Conservation (phyloP, 176 grass and related monocot genomes). For the Dactylis glomerata region DNA sequence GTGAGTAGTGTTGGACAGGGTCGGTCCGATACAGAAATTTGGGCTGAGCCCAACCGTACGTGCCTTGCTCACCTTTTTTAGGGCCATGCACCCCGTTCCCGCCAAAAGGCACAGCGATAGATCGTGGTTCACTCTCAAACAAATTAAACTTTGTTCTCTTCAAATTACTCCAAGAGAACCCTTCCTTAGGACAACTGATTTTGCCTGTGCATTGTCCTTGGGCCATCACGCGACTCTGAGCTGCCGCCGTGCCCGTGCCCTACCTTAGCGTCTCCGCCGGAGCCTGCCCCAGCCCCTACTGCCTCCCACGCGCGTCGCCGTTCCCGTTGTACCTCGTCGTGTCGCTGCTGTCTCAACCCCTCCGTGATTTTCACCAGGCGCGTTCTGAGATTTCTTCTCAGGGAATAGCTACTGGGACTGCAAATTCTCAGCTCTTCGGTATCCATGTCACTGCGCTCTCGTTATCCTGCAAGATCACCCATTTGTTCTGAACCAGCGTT, state of each 20-base stretch:
- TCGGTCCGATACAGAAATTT: too few relatives aligned
- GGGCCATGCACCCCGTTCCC: too few relatives aligned
- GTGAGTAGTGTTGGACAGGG: too few relatives aligned
- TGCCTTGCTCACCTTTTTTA: too few relatives aligned
- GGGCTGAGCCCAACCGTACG: too few relatives aligned
- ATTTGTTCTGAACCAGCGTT: background rate
- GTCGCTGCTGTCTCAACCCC: background rate
- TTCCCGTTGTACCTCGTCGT: background rate
- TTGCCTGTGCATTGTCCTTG: too few relatives aligned
- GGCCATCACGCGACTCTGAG: background rate
- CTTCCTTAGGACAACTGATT: too few relatives aligned
- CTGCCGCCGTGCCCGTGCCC: conserved; percentile 1
- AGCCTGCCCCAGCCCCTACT: background rate
- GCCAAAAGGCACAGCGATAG: too few relatives aligned
- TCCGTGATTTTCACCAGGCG: background rate
- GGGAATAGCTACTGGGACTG: conserved; percentile 20
- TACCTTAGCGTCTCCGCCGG: background rate
- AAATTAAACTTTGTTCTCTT: too few relatives aligned
- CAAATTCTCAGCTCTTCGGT: conserved; percentile 24
- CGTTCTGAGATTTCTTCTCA: background rate
- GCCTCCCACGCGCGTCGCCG: background rate
- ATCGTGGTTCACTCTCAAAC: too few relatives aligned
- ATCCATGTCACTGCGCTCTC: background rate
- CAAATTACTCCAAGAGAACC: too few relatives aligned
- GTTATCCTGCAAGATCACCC: background rate